Conservation (phyloP, 331 rosid genomes). For the Saraca asoca region DNA sequence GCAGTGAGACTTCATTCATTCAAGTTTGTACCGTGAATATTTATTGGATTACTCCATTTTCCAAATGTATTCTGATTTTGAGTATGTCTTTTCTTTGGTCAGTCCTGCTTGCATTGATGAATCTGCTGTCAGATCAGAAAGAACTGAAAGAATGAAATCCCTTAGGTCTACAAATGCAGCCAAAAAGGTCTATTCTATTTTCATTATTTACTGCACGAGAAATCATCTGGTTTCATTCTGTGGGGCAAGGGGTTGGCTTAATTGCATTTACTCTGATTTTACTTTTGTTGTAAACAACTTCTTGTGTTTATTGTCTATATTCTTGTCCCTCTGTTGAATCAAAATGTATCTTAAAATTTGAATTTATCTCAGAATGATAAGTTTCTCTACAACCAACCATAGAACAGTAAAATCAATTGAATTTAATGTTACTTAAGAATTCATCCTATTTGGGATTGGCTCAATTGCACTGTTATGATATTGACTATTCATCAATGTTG, state of each 20-base stretch:
- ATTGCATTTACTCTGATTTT: neutral
- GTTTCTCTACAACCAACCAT: neutral
- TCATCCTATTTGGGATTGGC: neutral
- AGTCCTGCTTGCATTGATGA: conserved; percentile 48
- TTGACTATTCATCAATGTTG: neutral
- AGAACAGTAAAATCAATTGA: conserved; percentile 5
- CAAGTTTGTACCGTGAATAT: conserved; percentile 53
- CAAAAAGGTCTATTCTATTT: conserved; percentile 55
- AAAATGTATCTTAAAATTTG: conserved; percentile 19
- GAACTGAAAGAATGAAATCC: conserved; percentile 64
- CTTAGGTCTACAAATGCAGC: conserved; percentile 64
- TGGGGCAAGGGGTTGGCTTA: too few species aligned
- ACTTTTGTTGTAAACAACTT: neutral
- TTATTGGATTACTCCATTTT: conserved; percentile 21
- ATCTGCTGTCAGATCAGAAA: conserved; percentile 45
- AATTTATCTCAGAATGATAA: conserved; percentile 21
- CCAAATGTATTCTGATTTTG: conserved; percentile 22
- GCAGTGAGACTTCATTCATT: conserved; percentile 70
- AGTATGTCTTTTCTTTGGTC: conserved; percentile 27
- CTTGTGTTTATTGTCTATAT: conserved; percentile 8
- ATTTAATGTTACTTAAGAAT: conserved; percentile 9
- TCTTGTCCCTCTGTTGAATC: conserved; percentile 19
- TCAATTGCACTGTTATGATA: neutral
- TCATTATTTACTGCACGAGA: conserved; percentile 29
- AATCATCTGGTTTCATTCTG: conserved; percentile 25